A percentile compares a stretch with the other conserved stretches of the same genome.
Conservation (phyloP, 2,329 filamentous ascomycete genomes). For the Cladosporium sp. region DNA sequence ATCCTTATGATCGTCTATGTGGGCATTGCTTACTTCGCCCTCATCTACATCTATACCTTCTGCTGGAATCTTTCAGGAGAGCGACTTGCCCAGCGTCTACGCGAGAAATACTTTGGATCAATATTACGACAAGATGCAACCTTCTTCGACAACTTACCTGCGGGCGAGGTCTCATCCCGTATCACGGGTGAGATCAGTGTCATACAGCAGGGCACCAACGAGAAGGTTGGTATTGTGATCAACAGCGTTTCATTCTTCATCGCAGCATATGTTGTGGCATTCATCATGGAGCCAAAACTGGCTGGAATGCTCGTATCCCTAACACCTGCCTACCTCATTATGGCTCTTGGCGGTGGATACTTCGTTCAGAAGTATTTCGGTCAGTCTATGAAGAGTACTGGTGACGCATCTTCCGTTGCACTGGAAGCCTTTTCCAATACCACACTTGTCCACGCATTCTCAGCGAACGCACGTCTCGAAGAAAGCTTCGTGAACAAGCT, state of each 20-base stretch:
- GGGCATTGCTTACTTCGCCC: slow-evolving; percentile 57
- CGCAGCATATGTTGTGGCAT: slow-evolving; percentile 37
- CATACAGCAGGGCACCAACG: slow-evolving; percentile 39
- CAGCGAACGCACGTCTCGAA: slow-evolving; percentile 41
- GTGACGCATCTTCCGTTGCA: slow-evolving; percentile 43
- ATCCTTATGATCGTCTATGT: slow-evolving; percentile 61
- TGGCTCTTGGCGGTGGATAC: slow-evolving; percentile 53
- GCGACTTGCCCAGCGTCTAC: slow-evolving; percentile 59
- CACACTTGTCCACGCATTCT: slow-evolving; percentile 40
- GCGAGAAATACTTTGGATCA: slow-evolving; percentile 56
- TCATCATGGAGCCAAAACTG: slow-evolving; percentile 45
- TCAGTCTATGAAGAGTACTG: slow-evolving; percentile 50
- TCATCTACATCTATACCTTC: slow-evolving; percentile 61
- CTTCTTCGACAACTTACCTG: slow-evolving; percentile 61
- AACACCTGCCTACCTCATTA: slow-evolving; percentile 59
- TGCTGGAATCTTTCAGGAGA: slow-evolving; percentile 64
- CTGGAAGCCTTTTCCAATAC: slow-evolving; percentile 53
- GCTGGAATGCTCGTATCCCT: slow-evolving; percentile 62
- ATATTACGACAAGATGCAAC: slow-evolving; percentile 59
- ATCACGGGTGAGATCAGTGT: slow-evolving; percentile 63
- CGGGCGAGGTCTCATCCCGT: slow-evolving; percentile 62
- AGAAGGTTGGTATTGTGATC: slow-evolving; percentile 35
- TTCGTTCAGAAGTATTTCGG: slow-evolving; percentile 51
- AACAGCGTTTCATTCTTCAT: slow-evolving; percentile 37
- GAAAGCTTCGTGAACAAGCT: slow-evolving; percentile 43